A percentile compares a stretch with the other conserved stretches of the same genome.
Evolutionary conservation across 129 eudicot genomes (phyloP).

Genomic region (Chrysanthemum seticuspe): DNA sequence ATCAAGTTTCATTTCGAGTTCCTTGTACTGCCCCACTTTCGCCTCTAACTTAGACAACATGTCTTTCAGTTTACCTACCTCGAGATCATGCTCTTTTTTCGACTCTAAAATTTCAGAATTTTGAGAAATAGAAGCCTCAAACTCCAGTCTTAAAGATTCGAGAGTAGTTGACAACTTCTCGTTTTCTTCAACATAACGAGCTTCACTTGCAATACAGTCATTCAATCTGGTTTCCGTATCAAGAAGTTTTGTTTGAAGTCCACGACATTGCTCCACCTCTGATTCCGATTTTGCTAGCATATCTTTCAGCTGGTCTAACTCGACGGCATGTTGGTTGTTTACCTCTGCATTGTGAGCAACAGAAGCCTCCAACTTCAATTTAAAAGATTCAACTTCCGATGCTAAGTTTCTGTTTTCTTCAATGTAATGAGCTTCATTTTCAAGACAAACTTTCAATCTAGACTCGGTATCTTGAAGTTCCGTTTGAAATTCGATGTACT

Average conservation of each 20-base stretch:
- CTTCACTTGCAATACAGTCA: slow-evolving; percentile 34
- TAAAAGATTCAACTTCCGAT: slow-evolving; percentile 17
- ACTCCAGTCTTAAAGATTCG: slow-evolving; percentile 40
- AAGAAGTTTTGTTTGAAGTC: slow-evolving; percentile 41
- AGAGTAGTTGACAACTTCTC: slow-evolving; percentile 14
- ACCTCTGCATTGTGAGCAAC: slow-evolving; percentile 20
- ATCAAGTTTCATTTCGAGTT: slow-evolving; percentile 8
- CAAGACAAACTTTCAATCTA: slow-evolving; percentile 21
- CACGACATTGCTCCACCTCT: slow-evolving; percentile 14
- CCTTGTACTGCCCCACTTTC: neutral
- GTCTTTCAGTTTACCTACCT: slow-evolving; percentile 20
- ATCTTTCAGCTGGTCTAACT: slow-evolving; percentile 30
- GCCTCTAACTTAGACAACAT: slow-evolving; percentile 31
- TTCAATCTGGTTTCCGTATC: slow-evolving; percentile 20
- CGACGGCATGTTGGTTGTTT: slow-evolving; percentile 5
- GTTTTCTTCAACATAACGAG: slow-evolving; percentile 29
- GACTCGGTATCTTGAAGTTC: neutral
- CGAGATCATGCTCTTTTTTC: slow-evolving; percentile 32
- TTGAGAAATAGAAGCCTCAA: slow-evolving; percentile 42
- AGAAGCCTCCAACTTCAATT: slow-evolving; percentile 8
- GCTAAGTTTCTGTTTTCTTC: slow-evolving; percentile 27
- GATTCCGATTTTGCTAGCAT: slow-evolving; percentile 29
- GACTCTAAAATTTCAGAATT: slow-evolving; percentile 41
- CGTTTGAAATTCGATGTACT: neutral
- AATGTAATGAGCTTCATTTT: slow-evolving; percentile 30